phyloP scores from a whole-genome alignment of 176 grass and related monocot species.

The Hordeum vulgare region DNA sequence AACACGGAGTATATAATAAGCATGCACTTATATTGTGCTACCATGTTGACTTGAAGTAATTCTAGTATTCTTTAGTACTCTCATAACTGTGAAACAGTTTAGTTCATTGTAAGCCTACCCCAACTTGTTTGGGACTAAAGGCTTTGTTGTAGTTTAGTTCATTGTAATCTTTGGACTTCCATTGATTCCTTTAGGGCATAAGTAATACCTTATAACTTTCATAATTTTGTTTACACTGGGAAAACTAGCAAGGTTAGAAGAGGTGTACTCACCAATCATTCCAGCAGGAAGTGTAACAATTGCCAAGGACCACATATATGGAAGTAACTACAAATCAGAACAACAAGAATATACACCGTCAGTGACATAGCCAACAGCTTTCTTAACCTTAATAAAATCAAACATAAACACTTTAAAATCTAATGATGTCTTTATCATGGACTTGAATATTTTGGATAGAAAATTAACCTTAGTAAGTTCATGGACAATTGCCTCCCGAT shows the following conservation, averaged over 20 bases:
- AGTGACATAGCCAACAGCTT: not conserved
- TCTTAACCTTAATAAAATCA: not conserved
- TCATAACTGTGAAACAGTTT: not conserved
- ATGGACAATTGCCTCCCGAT: constrained; percentile 24
- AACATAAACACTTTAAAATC: constrained; percentile 5
- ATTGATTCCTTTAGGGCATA: not conserved
- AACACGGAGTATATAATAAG: not conserved
- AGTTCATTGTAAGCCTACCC: not conserved
- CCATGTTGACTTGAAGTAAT: constrained; percentile 1
- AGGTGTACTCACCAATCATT: constrained; percentile 42
- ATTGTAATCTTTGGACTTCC: not conserved
- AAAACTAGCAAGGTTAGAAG: constrained; percentile 2
- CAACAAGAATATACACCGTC: not conserved
- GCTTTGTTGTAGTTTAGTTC: not conserved
- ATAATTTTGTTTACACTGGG: not conserved
- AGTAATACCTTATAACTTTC: not conserved
- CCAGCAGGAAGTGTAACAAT: constrained; percentile 57
- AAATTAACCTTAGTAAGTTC: constrained; percentile 37
- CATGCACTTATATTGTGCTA: not conserved
- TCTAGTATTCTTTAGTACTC: not conserved
- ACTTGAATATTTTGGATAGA: not conserved
- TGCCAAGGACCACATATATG: constrained; percentile 60
- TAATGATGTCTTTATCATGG: not conserved
- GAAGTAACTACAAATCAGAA: constrained; percentile 38
- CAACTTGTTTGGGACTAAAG: no score